A percentile compares a stretch with the other conserved stretches of the same genome.
phyloP scores from a whole-genome alignment of 2,329 filamentous ascomycete species.

The Pyricularia sp. region DNA sequence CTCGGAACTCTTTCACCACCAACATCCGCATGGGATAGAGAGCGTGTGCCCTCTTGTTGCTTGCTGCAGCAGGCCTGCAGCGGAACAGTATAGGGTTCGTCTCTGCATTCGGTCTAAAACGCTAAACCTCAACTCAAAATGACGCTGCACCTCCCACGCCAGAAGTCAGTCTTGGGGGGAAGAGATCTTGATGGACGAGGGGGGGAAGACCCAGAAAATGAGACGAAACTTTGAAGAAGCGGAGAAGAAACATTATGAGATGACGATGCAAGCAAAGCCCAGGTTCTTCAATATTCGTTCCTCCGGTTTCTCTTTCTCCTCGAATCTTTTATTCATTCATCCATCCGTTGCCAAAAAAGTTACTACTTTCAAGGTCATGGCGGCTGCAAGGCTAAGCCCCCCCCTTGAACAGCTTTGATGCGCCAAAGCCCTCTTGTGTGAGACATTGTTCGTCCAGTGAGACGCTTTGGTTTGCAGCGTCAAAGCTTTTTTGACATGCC shows the following conservation, averaged over 20 bases:
- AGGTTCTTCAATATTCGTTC: not conserved
- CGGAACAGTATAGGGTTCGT: not conserved
- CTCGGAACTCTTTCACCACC: not conserved
- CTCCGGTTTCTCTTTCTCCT: not conserved
- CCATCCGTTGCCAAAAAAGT: not conserved
- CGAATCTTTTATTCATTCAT: too few relatives aligned
- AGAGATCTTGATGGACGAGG: not conserved
- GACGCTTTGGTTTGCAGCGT: not conserved
- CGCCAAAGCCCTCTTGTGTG: not conserved
- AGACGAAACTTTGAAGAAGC: not conserved
- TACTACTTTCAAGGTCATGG: not conserved
- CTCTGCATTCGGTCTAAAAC: not conserved
- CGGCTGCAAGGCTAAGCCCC: not conserved
- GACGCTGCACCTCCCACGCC: not conserved
- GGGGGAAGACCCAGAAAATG: not conserved
- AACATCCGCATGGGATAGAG: not conserved
- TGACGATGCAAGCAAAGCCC: not conserved
- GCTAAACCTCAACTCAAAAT: not conserved
- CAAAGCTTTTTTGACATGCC: not conserved
- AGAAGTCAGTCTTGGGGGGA: not conserved
- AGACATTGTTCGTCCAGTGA: not conserved
- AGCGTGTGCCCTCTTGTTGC: not conserved
- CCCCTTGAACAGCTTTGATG: not conserved
- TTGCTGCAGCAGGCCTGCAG: not conserved
- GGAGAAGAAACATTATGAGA: not conserved